Base-by-base conservation (phyloP, 257 asterid species). In the Nicotiana attenuata region DNA sequence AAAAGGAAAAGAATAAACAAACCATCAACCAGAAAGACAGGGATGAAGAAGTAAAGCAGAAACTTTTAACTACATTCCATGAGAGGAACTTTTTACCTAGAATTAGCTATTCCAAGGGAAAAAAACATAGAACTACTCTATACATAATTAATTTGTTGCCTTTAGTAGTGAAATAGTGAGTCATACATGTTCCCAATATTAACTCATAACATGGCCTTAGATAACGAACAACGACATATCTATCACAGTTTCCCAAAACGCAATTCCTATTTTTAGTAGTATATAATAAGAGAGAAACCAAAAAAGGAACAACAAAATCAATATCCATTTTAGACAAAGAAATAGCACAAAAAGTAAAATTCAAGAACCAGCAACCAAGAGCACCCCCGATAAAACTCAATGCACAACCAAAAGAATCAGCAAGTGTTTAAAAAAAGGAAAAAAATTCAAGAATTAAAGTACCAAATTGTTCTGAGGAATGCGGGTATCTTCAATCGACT, bases 381-480 rank as follows among this genome's bases (percentile, higher is more conserved):
- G 7, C 57, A 41, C 33, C 31, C 77, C 77, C 11, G 10, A 69
- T 7, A 69, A 69, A 5, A 41, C 57, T 10, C 77, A 69, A 41
- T 20, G 77, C 77, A 41, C n/a, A 41, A 20, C 33, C n/a, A 41
- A 55, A 69, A 69, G 57, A 20, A 41, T 69, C 31, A 3, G 19
- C 33, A 38, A 67, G 24, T n/a, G 2, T 22, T 22, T 0, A 5
- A 55, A 55, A 59, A 59, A 59, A 59, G 4, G 11, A 10, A 61
- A 3, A 10, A 7, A 1, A 7, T 41, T 41, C 31, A 68, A 68
- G n/a, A 68, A 19, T n/a, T 38, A 10, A 5, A 69, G 33, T 45
- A 71, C 78, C 78, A 20, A 45, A 71, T 71, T 71, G 35, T 71
- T 71, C 78, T 71, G 78, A 45, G 76, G 41, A 35, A 10, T 67